A percentile compares a stretch with the other conserved stretches of the same genome.
Conservation (phyloP, 805 yeast genomes). For the Pichia paraexigua region DNA sequence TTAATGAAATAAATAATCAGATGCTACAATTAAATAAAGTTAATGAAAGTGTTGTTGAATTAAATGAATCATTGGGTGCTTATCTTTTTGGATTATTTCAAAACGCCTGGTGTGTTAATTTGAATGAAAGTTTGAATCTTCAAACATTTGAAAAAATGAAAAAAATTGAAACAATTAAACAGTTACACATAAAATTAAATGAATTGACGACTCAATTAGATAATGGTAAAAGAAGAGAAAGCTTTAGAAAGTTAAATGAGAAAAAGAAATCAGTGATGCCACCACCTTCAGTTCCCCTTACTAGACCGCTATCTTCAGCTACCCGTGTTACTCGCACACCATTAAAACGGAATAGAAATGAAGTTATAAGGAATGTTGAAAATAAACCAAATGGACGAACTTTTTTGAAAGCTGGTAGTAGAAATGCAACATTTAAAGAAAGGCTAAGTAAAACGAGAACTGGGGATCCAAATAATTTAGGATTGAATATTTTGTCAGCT, state of each 20-base stretch:
- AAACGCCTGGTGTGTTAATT: constrained; percentile 85
- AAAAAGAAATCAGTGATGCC: constrained; percentile 15
- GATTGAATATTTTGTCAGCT: constrained; percentile 7
- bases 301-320: background rate
- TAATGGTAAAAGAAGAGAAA: constrained; percentile 8
- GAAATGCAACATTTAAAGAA: background rate
- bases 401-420: constrained; percentile 5
- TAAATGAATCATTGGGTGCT: constrained; percentile 69
- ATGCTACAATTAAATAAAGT: constrained; percentile 48
- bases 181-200: constrained; percentile 10
- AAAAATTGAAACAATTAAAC: constrained; percentile 15
- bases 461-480: background rate
- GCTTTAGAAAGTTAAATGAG: constrained; percentile 1
- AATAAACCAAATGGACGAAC: background rate
- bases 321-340: background rate
- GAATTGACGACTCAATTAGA: constrained; percentile 9
- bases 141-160: constrained; percentile 18
- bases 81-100: constrained; percentile 73
- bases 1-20: constrained; percentile 40
- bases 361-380: background rate
- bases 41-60: constrained; percentile 52
- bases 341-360: background rate
- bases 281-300: constrained; percentile 15
- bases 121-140: constrained; percentile 29
- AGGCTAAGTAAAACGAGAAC: background rate